Conservation (phyloP, 2,329 filamentous ascomycete genomes). For the Penicillium sp. region DNA sequence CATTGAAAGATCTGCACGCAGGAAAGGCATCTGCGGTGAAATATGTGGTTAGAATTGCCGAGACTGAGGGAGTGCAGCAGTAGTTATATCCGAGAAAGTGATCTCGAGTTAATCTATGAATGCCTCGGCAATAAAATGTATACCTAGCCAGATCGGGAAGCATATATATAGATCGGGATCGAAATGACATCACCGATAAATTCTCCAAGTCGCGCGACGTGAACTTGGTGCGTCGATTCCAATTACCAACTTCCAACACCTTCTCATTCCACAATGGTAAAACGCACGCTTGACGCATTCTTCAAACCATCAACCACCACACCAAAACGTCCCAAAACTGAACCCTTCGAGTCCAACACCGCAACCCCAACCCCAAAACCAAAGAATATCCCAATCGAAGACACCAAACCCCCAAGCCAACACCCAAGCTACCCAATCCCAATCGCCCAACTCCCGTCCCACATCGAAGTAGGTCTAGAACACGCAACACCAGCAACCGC, state of each 20-base stretch:
- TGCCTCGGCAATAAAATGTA: background rate
- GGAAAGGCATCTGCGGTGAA: conserved; percentile 64
- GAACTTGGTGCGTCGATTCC: background rate
- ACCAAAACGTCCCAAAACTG: conserved; percentile 38
- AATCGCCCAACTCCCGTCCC: conserved; percentile 48
- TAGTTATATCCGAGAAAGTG: background rate
- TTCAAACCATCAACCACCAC: conserved; percentile 55
- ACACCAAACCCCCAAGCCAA: conserved; percentile 27
- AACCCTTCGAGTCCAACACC: conserved; percentile 5
- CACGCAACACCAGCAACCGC: conserved; percentile 50
- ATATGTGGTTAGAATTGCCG: conserved; percentile 59
- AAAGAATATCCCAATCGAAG: background rate
- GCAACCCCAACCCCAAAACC: background rate
- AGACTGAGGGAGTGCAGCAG: conserved; percentile 40
- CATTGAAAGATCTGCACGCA: conserved; percentile 54
- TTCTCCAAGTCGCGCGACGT: background rate
- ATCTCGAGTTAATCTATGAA: background rate
- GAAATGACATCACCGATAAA: conserved; percentile 18
- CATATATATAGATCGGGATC: conserved; percentile 10
- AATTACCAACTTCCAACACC: background rate
- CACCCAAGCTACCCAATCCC: conserved; percentile 56
- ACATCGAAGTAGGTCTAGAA: conserved; percentile 31
- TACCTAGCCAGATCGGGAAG: conserved; percentile 7
- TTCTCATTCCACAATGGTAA: conserved; percentile 35
- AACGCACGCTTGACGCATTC: conserved; percentile 68